Evolutionary conservation across 164 flowering plant genomes (phyloP).

Genomic region (Santalum album): DNA sequence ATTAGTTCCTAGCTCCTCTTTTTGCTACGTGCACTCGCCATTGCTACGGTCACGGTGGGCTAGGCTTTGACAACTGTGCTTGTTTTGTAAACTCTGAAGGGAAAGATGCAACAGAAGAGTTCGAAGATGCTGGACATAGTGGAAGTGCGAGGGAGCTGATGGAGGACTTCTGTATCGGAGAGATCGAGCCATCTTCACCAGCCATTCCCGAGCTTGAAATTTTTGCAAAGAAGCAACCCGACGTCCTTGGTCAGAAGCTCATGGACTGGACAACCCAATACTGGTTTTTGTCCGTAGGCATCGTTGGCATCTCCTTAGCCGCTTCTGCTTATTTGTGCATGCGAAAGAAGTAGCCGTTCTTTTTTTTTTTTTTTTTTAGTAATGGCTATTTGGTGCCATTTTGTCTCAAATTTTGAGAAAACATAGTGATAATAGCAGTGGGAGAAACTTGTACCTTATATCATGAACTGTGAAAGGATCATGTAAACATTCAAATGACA

Average conservation of each 20-base stretch:
- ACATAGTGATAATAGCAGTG: too few species aligned
- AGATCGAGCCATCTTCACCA: slow-evolving; percentile 53
- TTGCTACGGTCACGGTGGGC: not conserved
- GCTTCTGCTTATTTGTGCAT: slow-evolving; percentile 35
- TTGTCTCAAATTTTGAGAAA: too few species aligned
- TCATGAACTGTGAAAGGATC: too few species aligned
- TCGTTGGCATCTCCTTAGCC: slow-evolving; percentile 47
- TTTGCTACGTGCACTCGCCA: too few species aligned
- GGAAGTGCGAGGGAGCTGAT: slow-evolving; percentile 59
- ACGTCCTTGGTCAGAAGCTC: slow-evolving; percentile 18
- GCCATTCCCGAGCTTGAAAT: slow-evolving; percentile 42
- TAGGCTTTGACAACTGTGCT: too few species aligned
- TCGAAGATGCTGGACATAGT: slow-evolving; percentile 95
- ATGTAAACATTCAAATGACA: too few species aligned
- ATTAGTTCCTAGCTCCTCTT: too few species aligned
- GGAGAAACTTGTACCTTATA: too few species aligned
- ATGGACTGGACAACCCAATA: slow-evolving; percentile 41
- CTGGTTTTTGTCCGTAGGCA: slow-evolving; percentile 61
- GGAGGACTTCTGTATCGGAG: slow-evolving; percentile 71
- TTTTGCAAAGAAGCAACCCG: slow-evolving; percentile 19
- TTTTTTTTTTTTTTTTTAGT: too few species aligned
- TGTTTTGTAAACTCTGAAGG: slow-evolving; percentile 31
- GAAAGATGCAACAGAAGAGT: slow-evolving; percentile 85
- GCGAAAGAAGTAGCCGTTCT: slow-evolving; percentile 37
- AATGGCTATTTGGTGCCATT: too few species aligned